Conservation (phyloP, 371 early-diverging fungal species). For the Chytridiales sp. region DNA sequence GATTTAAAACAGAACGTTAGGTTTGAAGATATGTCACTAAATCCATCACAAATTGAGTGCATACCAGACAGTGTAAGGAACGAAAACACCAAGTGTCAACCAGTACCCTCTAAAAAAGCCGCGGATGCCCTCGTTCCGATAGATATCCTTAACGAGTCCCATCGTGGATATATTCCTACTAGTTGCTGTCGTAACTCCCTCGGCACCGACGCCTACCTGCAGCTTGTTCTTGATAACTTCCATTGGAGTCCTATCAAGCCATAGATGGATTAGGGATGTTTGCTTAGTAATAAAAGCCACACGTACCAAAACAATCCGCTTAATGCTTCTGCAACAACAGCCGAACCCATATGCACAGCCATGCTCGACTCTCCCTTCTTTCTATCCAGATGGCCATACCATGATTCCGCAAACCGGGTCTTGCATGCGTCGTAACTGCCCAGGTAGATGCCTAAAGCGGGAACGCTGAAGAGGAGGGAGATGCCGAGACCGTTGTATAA, state of each 20-base stretch:
- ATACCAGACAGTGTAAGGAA: conserved; percentile 50
- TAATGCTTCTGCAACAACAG: conserved; percentile 39
- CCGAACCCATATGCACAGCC: conserved; percentile 39
- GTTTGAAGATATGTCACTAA: conserved; percentile 16
- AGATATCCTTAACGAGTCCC: conserved; percentile 48
- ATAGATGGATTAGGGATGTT: neutral
- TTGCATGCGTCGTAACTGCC: conserved; percentile 71
- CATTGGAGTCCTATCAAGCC: conserved; percentile 69
- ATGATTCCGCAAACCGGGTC: neutral
- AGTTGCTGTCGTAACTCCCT: conserved; percentile 9
- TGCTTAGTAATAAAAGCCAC: neutral
- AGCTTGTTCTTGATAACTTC: conserved; percentile 75
- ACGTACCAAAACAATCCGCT: conserved; percentile 42
- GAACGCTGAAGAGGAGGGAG: conserved; percentile 67
- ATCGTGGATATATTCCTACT: conserved; percentile 17
- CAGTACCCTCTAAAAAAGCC: conserved; percentile 79
- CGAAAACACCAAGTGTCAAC: conserved; percentile 69
- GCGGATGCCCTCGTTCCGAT: conserved; percentile 54
- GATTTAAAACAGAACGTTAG: too few relatives aligned
- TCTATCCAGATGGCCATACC: conserved; percentile 11
- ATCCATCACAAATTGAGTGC: neutral
- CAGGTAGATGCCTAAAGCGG: conserved; percentile 73
- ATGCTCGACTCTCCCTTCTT: conserved; percentile 20
- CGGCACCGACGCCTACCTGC: conserved; percentile 48
- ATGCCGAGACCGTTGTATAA: conserved; percentile 66